These are phyloP conservation scores for Heritiera littoralis DNA, from an alignment of 345 rosid genomes.

Conservation along the genomic window DNA sequence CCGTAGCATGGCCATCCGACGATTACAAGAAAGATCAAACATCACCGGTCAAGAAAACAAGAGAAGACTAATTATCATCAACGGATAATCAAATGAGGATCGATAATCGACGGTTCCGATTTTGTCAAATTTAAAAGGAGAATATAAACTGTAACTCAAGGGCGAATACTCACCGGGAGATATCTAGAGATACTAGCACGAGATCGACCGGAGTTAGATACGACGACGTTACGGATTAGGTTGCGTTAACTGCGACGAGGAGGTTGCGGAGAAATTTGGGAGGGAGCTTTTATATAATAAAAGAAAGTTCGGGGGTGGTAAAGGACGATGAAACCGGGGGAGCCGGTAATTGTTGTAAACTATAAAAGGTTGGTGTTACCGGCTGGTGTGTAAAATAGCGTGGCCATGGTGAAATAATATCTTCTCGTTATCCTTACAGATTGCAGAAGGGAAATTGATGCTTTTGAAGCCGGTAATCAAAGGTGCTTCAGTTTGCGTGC, in stretches of 20 bases:
- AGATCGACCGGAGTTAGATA: slow-evolving; percentile 9
- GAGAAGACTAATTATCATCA: slow-evolving; percentile 3
- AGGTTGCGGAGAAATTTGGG: background rate
- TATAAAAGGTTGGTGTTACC: slow-evolving; percentile 25
- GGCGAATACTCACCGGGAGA: slow-evolving; percentile 22
- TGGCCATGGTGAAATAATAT: background rate
- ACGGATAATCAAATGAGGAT: background rate
- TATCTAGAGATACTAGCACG: slow-evolving; percentile 27
- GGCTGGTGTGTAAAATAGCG: slow-evolving; percentile 40
- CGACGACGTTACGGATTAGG: slow-evolving; percentile 22
- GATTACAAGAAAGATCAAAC: background rate
- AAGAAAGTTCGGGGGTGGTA: background rate
- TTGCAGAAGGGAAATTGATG: background rate
- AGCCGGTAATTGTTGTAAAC: background rate
- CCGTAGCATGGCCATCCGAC: background rate
- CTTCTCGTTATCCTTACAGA: background rate
- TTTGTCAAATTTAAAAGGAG: background rate
- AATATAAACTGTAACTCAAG: slow-evolving; percentile 1
- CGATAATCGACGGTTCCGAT: slow-evolving; percentile 12
- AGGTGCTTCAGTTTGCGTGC: slow-evolving; percentile 1
- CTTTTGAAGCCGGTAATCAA: background rate
- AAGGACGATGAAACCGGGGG: slow-evolving; percentile 16
- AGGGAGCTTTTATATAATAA: slow-evolving; percentile 4
- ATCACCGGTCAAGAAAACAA: slow-evolving; percentile 8
- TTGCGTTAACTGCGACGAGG: slow-evolving; percentile 24